Evolutionary conservation across 208 protist genomes (phyloP), one percentile per base, ranked within the genome.

Genomic region (Acanthamoeba healyi): DNA sequence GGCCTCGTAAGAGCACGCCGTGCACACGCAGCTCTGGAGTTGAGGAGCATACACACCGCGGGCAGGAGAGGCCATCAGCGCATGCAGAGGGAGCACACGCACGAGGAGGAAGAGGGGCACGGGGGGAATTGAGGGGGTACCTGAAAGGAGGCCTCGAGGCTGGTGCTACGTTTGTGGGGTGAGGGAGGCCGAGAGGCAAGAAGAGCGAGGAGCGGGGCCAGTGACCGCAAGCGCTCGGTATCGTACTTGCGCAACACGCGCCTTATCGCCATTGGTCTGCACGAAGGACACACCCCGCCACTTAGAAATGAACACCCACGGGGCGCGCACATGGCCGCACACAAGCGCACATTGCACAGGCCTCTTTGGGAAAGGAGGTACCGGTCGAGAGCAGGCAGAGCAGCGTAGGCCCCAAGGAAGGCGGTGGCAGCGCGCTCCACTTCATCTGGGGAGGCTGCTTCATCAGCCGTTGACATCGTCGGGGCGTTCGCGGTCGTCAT

Each of bases 21-120:
- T 77, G 36, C 67, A 77, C 67, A 42, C 67, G 40, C 67, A 77
- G 17, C 67, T n/a, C 67, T 77, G 67, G 63, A 72, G 29, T 72
- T 36, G 34, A 42, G 67, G 34, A 2, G 44, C 12, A 49, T 4
- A 12, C 7, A 49, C 4, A 15, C 7, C 44, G 44, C 44, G 44
- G 4, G 44, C 12, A 49, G 12, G 44, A 15, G 12, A 15, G 7
- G 12, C 12, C 44, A 49, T 49, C 44, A 49, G 4, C 44, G 12
- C n/a, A n/a, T n/a, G n/a, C n/a, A n/a, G n/a, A n/a, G n/a, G n/a
- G n/a, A n/a, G n/a, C n/a, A n/a, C n/a, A n/a, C n/a, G n/a, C n/a
- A n/a, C n/a, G n/a, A n/a, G n/a, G n/a, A n/a, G n/a, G n/a, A n/a
- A n/a, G 51, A 58, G 51, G 10, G 51, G 10, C 26, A 65, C 24